Conservation (phyloP, 129 eudicot species). For the Flaveria bidentis region DNA sequence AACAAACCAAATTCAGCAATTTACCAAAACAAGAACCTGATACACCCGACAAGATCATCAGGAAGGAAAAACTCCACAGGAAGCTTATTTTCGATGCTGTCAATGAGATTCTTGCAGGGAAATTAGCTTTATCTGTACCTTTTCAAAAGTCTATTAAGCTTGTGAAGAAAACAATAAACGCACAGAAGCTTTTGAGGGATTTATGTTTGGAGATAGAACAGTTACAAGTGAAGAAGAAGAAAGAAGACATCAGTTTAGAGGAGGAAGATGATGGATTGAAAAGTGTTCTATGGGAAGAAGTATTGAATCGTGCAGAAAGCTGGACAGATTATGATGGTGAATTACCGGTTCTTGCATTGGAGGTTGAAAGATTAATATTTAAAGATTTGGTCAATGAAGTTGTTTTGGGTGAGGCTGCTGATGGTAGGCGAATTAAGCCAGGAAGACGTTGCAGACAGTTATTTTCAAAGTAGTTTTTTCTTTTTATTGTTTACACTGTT, state of each 20-base stretch:
- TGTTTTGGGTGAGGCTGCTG: conserved; percentile 63
- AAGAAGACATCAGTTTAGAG: conserved; percentile 39
- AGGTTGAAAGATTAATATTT: conserved; percentile 75
- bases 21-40: conserved; percentile 39
- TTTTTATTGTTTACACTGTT: conserved; percentile 2
- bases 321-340: conserved; percentile 66
- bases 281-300: conserved; percentile 65
- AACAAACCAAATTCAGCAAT: conserved; percentile 76
- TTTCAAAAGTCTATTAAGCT: conserved; percentile 40
- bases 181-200: conserved; percentile 75
- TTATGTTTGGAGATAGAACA: conserved; percentile 68
- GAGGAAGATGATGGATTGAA: conserved; percentile 70
- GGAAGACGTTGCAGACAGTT: conserved; percentile 63
- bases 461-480: conserved; percentile 47
- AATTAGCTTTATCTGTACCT: conserved; percentile 44
- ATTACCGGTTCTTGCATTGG: conserved; percentile 65
- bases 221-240: conserved; percentile 46
- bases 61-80: conserved; percentile 58
- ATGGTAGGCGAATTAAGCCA: conserved; percentile 47
- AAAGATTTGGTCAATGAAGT: conserved; percentile 84
- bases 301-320: conserved; percentile 54
- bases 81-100: conserved; percentile 82
- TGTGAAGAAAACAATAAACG: conserved; percentile 54
- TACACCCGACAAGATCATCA: conserved; percentile 32
- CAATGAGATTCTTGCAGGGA: conserved; percentile 68